Conservation (phyloP, 129 eudicot species). For the Saposhnikovia divaricata region DNA sequence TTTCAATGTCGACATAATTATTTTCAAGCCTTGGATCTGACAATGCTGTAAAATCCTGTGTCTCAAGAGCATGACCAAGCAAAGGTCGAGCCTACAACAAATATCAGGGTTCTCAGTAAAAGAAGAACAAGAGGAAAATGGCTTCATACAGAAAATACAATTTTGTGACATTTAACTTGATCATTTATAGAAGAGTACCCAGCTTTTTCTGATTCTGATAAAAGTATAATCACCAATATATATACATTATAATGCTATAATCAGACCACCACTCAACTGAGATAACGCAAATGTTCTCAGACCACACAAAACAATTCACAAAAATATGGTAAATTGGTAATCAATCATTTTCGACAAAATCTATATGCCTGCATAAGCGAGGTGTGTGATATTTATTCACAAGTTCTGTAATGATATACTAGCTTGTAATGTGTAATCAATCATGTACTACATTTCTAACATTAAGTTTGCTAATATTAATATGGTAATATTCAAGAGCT, state of each 20-base stretch:
- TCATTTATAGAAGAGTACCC: neutral
- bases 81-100: conserved; percentile 74
- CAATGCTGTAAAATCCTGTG: conserved; percentile 41
- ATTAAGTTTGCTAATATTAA: neutral
- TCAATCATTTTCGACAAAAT: neutral
- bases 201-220: neutral
- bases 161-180: neutral
- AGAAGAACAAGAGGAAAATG: conserved; percentile 1
- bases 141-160: neutral
- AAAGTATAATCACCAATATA: neutral
- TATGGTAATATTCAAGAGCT: neutral
- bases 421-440: neutral
- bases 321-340: neutral
- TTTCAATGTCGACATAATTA: conserved; percentile 46
- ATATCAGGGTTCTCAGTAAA: neutral
- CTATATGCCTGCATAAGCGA: neutral
- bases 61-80: conserved; percentile 64
- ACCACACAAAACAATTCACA: neutral
- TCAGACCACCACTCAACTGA: neutral
- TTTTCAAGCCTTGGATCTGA: conserved; percentile 74
- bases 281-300: neutral
- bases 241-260: neutral
- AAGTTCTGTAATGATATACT: neutral
- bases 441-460: neutral
- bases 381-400: neutral